Conservation (phyloP, 202 grass and related monocot genomes). For the Saccharum hybrid region DNA sequence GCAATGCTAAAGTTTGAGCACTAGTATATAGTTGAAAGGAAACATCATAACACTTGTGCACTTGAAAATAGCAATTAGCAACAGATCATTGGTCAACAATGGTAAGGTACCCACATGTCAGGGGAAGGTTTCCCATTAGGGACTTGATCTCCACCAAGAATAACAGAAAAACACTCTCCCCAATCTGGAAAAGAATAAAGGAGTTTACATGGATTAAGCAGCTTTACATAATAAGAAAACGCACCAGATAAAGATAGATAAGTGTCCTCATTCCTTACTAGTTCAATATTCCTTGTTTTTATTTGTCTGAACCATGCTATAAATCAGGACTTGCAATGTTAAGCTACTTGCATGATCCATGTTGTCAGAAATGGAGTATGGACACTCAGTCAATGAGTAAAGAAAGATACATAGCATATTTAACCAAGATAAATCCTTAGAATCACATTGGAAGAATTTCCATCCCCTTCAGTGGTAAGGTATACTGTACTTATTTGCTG, state of each 20-base stretch:
- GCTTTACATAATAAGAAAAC: background rate
- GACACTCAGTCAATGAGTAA: background rate
- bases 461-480: background rate
- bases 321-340: background rate
- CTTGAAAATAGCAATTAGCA: background rate
- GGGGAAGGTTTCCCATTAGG: constrained; percentile 84
- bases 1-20: background rate
- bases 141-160: constrained; percentile 87
- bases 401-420: constrained; percentile 4
- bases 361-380: constrained; percentile 7
- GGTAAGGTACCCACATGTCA: constrained; percentile 62
- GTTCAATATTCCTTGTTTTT: background rate
- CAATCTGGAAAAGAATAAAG: constrained; percentile 56
- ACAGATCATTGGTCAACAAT: background rate
- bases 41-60: background rate
- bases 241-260: background rate
- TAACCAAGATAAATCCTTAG: background rate
- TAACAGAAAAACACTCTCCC: constrained; percentile 77
- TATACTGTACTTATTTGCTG: background rate
- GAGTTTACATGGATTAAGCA: background rate
- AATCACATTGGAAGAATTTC: background rate
- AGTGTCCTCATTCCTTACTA: background rate
- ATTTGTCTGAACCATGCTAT: background rate
- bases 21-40: constrained; percentile 1
- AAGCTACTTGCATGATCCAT: constrained; percentile 2